These are phyloP conservation scores for Przewalskia tangutica DNA, from an alignment of 257 asterid genomes.

Conservation along the genomic window DNA sequence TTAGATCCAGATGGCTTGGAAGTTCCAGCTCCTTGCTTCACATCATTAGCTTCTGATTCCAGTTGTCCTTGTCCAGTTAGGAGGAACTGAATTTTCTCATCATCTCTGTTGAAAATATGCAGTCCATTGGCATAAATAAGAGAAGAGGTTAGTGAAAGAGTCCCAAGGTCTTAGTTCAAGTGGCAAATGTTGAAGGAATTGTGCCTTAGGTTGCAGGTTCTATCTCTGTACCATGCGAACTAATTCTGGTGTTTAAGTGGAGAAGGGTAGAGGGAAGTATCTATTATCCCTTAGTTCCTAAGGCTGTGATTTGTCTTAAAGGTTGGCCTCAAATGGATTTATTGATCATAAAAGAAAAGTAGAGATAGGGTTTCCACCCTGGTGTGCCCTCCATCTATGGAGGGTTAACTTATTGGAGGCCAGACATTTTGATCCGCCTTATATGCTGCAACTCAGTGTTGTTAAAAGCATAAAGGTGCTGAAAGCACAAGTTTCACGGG, in stretches of 20 bases:
- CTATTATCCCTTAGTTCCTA: too few relatives aligned
- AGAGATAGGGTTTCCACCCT: not conserved
- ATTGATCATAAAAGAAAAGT: not conserved
- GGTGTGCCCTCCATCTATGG: not conserved
- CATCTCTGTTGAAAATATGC: not conserved
- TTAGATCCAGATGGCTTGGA: not conserved
- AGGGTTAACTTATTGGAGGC: not conserved
- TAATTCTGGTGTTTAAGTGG: not conserved
- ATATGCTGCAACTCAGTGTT: not conserved
- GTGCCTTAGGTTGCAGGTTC: not conserved
- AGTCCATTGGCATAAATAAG: not conserved
- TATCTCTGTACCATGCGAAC: not conserved
- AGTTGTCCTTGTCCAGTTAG: not conserved
- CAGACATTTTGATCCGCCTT: not conserved
- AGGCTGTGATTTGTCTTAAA: too few relatives aligned
- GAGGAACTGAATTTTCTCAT: not conserved
- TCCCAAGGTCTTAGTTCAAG: not conserved
- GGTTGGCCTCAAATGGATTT: too few relatives aligned
- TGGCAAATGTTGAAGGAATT: not conserved
- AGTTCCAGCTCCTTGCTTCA: not conserved
- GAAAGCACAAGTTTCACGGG: not conserved
- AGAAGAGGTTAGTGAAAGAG: not conserved
- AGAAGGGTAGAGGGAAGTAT: too few relatives aligned
- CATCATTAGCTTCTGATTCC: not conserved
- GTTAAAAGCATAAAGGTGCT: not conserved